Evolutionary conservation across 2,329 filamentous ascomycete genomes (phyloP).

Genomic region (Aspergillus fischeri): DNA sequence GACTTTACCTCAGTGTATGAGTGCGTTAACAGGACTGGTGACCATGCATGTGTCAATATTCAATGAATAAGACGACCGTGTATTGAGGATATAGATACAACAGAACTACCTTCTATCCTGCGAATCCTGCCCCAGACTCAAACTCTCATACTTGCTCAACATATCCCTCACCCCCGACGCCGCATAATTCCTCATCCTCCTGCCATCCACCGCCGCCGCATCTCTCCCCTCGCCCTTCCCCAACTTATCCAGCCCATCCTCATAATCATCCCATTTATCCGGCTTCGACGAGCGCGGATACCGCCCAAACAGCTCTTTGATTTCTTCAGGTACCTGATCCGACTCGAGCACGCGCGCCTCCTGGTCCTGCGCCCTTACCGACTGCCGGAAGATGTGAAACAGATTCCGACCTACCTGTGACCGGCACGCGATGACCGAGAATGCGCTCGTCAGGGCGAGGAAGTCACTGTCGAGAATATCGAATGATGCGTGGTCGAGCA

Average conservation of each 20-base stretch:
- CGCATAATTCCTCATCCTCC: neutral
- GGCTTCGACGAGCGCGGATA: neutral
- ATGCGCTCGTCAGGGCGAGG: conserved; percentile 19
- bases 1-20: no score
- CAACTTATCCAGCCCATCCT: conserved; percentile 11
- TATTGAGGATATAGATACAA: neutral
- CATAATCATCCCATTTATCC: conserved; percentile 8
- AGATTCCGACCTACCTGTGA: conserved; percentile 21
- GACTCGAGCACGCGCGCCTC: conserved; percentile 8
- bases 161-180: conserved; percentile 17
- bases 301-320: conserved; percentile 14
- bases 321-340: conserved; percentile 10
- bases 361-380: conserved; percentile 16
- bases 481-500: conserved; percentile 17
- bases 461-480: conserved; percentile 25
- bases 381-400: conserved; percentile 24
- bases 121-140: conserved; percentile 14
- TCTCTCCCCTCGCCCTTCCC: neutral
- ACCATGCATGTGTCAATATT: no score
- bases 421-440: conserved; percentile 21
- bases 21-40: no score
- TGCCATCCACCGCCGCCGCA: neutral
- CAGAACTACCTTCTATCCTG: neutral
- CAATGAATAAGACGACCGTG: no score
- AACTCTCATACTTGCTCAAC: conserved; percentile 20